Evolutionary conservation across 1,284 basidiomycete species (phyloP).

Genomic region (Moesziomyces sp.): DNA sequence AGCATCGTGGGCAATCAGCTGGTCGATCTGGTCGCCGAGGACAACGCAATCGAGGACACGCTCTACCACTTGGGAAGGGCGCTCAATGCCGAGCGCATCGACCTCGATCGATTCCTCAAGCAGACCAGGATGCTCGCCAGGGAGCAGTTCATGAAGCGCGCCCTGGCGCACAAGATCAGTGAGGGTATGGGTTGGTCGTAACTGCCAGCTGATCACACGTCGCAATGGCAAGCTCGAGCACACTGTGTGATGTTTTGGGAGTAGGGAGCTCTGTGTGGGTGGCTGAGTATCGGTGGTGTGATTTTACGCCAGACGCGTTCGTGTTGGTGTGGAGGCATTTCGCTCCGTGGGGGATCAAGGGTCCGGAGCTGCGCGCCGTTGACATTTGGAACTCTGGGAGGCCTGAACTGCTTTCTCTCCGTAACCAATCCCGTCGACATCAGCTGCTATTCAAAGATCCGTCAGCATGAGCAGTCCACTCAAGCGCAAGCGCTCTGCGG

Average conservation of each 20-base stretch:
- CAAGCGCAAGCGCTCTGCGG: slow-evolving; percentile 14
- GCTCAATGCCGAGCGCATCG: slow-evolving; percentile 78
- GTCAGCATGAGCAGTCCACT: slow-evolving; percentile 5
- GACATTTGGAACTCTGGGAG: neutral
- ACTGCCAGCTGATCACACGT: neutral
- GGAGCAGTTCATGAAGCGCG: slow-evolving; percentile 65
- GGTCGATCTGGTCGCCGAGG: slow-evolving; percentile 94
- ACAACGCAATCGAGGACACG: slow-evolving; percentile 97
- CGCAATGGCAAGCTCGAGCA: neutral
- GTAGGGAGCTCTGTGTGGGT: neutral
- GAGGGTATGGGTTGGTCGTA: slow-evolving; percentile 56
- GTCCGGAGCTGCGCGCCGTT: neutral
- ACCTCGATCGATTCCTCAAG: slow-evolving; percentile 63
- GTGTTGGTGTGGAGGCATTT: slow-evolving; percentile 36
- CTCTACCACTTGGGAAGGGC: slow-evolving; percentile 96
- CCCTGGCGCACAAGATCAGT: slow-evolving; percentile 60
- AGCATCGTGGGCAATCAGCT: slow-evolving; percentile 70
- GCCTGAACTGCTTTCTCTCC: neutral
- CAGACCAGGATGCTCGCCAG: slow-evolving; percentile 62
- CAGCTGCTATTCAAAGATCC: neutral
- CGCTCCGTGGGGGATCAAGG: no score
- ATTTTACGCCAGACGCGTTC: neutral
- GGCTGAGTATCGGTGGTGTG: slow-evolving; percentile 1
- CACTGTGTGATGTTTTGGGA: neutral
- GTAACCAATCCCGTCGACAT: neutral